Conservation (phyloP, 2,329 filamentous ascomycete species). For the Aspergillus carbonarius region DNA sequence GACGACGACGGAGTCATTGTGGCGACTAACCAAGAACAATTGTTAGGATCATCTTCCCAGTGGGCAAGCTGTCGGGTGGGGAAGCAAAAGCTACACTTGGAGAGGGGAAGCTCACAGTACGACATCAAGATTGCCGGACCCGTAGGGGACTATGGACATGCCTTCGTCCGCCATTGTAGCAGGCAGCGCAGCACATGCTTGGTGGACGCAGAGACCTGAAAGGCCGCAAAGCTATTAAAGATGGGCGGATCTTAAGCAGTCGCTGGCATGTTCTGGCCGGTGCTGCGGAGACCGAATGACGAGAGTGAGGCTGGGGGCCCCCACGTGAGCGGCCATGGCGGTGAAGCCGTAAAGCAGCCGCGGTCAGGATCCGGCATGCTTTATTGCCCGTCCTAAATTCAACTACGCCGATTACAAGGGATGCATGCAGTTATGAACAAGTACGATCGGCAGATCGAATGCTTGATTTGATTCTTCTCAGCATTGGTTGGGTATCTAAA, state of each 20-base stretch:
- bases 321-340: slow-evolving; percentile 23
- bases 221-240: slow-evolving; percentile 2
- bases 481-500: slow-evolving; percentile 23
- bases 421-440: not conserved
- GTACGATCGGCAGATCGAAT: not conserved
- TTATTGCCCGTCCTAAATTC: not conserved
- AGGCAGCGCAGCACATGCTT: slow-evolving; percentile 15
- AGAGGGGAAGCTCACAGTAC: slow-evolving; percentile 41
- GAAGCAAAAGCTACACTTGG: not conserved
- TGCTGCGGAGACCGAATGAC: slow-evolving; percentile 9
- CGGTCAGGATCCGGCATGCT: not conserved
- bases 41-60: slow-evolving; percentile 13
- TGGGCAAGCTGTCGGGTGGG: not conserved
- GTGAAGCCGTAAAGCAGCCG: slow-evolving; percentile 12
- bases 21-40: slow-evolving; percentile 62
- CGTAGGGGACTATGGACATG: slow-evolving; percentile 47
- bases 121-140: slow-evolving; percentile 43
- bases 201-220: slow-evolving; percentile 8
- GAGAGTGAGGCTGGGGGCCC: slow-evolving; percentile 16
- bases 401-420: not conserved
- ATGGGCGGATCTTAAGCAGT: slow-evolving; percentile 1
- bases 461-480: slow-evolving; percentile 6
- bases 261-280: slow-evolving; percentile 3
- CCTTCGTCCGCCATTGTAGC: slow-evolving; percentile 37
- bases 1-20: slow-evolving; percentile 88